A percentile compares a stretch with the other conserved stretches of the same genome.
These are phyloP conservation scores for Babesia sp. DNA, from an alignment of 169 alveolate species.

Conservation along the genomic window DNA sequence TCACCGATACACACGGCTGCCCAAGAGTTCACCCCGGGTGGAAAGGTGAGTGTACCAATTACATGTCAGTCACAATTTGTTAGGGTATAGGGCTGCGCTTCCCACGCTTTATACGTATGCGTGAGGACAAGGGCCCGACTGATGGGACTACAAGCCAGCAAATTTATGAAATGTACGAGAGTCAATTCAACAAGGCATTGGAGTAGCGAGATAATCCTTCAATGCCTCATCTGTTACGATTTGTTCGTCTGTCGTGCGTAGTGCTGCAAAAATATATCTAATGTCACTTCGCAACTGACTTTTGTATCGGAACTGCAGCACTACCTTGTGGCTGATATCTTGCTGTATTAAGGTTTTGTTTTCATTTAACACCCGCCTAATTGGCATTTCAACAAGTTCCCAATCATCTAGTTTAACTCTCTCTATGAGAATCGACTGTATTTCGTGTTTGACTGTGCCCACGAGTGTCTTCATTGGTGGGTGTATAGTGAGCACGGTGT, in stretches of 20 bases:
- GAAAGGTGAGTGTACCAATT: constrained; percentile 25
- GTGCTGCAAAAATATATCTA: constrained; percentile 2
- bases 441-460: constrained; percentile 12
- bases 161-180: constrained; percentile 85
- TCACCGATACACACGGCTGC: constrained; percentile 97
- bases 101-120: constrained; percentile 94
- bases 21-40: constrained; percentile 78
- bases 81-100: constrained; percentile 97
- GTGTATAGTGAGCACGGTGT: constrained; percentile 29
- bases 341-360: constrained; percentile 51
- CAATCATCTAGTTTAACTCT: constrained; percentile 29
- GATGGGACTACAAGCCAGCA: constrained; percentile 91
- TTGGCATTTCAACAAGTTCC: constrained; percentile 61
- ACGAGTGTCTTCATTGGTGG: constrained; percentile 47
- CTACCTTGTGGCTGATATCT: constrained; percentile 34
- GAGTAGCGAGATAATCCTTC: background rate
- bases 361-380: constrained; percentile 24
- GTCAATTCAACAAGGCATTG: constrained; percentile 63
- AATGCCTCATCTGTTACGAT: constrained; percentile 19
- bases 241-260: constrained; percentile 1
- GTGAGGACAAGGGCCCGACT: constrained; percentile 94
- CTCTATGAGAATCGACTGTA: constrained; percentile 40
- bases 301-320: constrained; percentile 44
- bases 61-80: background rate
- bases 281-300: constrained; percentile 10